These are phyloP conservation scores for Secale cereale DNA, from an alignment of 176 grass and related monocot genomes.

Conservation along the genomic window DNA sequence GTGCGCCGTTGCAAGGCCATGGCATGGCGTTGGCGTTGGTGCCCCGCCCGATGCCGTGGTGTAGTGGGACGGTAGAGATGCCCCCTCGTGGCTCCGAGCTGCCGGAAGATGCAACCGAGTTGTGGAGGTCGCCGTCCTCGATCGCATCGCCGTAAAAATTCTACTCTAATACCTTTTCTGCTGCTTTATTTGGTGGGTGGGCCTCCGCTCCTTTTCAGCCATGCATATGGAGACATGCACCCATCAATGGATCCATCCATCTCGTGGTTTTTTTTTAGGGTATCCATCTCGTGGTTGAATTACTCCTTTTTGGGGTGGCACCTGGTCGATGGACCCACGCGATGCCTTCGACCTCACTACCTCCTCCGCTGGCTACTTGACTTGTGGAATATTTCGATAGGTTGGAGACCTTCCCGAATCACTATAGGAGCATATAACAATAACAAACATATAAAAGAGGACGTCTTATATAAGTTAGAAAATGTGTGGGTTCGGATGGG, in stretches of 20 bases:
- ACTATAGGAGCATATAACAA: conserved; percentile 35
- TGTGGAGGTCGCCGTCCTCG: not conserved
- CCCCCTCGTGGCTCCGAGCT: not conserved
- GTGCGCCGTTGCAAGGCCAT: not conserved
- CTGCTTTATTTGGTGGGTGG: not conserved
- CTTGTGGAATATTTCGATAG: conserved; percentile 33
- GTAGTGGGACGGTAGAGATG: not conserved
- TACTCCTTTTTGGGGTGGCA: not conserved
- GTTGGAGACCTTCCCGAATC: conserved; percentile 26
- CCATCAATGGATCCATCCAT: not conserved
- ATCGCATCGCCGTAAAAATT: not conserved
- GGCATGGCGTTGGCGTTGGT: not conserved
- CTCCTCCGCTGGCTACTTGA: not conserved
- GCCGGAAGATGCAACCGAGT: conserved; percentile 1
- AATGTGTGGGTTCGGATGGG: not conserved
- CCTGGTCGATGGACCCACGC: not conserved
- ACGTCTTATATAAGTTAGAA: not conserved
- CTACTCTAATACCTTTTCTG: not conserved
- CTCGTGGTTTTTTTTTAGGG: too few relatives aligned
- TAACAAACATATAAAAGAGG: not conserved
- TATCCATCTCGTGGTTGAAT: not conserved
- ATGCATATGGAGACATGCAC: not conserved
- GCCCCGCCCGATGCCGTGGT: not conserved
- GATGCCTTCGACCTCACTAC: not conserved
- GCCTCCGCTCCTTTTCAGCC: not conserved